Evolutionary conservation across 2,329 filamentous ascomycete species (phyloP), one percentile per base, ranked within the genome.

Genomic region (Ascochyta rabiei): DNA sequence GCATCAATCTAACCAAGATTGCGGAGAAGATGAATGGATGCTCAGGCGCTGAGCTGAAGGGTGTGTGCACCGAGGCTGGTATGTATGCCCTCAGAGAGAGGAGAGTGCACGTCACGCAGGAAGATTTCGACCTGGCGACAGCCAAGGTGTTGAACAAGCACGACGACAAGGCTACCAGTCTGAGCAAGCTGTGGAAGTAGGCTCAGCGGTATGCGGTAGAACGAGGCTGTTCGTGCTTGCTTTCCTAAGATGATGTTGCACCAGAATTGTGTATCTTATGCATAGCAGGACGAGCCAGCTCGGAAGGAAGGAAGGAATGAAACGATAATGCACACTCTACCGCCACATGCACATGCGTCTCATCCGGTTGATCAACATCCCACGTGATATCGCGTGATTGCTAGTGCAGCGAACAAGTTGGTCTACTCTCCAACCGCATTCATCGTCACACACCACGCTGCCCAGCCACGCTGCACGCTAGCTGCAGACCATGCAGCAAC

Each of bases 21-120:
- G 95, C 95, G 26, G 95, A 99, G 83, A 98, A 98, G 86, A 99
- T 99, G 95, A 97, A 97, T 72, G 95, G 95, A 46, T 99, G 95
- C 79, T 97, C 93, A 3, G 95, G 95, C 57, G 95, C 95, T 49
- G 95, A 99, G 79, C 80, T 99, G 68, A 99, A 99, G 86, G 95
- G 95, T 81, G 95, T 99, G 42, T 99, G 95, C 77, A 99, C 95
- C 40, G 95, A 99, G 78, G 92, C 95, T 2, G 95, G 95, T 69
- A 99, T 99, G 95, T 99, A 95, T 74, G 95, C 95, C 13, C 83
- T 99, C 62, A 88, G 95, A 67, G 95, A 99, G 81, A 84, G 95
- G 73, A 88, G 95, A 79, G 93, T 99, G 55, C 95, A 99, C 76
- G 95, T 99, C 64, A 99, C 95, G 33, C 95, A 99, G 77, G 95